phyloP scores from a whole-genome alignment of 352 stramenopile genomes.

The Plasmopara muralis region DNA sequence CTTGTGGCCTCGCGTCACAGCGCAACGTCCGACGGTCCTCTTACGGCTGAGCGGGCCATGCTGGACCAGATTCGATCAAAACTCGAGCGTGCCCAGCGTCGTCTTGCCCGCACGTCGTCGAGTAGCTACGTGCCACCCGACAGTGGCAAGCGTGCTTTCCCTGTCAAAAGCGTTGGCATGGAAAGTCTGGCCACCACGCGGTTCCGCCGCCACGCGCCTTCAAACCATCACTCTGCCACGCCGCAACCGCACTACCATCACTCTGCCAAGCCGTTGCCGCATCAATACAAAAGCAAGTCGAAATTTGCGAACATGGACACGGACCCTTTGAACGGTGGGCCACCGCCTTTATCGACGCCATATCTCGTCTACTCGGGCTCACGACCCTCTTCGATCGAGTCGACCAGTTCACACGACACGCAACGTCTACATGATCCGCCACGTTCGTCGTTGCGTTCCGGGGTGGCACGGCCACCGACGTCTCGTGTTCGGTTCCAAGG shows the following conservation, averaged over 20 bases:
- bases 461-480: conserved; percentile 17
- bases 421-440: conserved; percentile 1
- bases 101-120: conserved; percentile 32
- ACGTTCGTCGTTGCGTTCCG: conserved; percentile 19
- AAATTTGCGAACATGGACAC: conserved; percentile 26
- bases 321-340: conserved; percentile 29
- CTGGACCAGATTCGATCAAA: conserved; percentile 70
- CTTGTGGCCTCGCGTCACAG: conserved; percentile 6
- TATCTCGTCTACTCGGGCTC: conserved; percentile 42
- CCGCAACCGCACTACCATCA: conserved; percentile 7
- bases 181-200: conserved; percentile 19
- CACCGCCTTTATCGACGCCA: conserved; percentile 34
- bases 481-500: conserved; percentile 36
- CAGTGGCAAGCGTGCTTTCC: conserved; percentile 18
- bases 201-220: conserved; percentile 6
- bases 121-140: conserved; percentile 25
- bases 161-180: conserved; percentile 34
- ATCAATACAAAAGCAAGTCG: conserved; percentile 44
- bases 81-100: conserved; percentile 51
- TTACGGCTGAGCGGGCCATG: conserved; percentile 56
- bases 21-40: conserved; percentile 14
- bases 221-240: conserved; percentile 14
- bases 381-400: conserved; percentile 2
- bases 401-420: neutral
- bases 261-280: conserved; percentile 19